Conservation (phyloP, 345 rosid genomes). For the Combretum micranthum region DNA sequence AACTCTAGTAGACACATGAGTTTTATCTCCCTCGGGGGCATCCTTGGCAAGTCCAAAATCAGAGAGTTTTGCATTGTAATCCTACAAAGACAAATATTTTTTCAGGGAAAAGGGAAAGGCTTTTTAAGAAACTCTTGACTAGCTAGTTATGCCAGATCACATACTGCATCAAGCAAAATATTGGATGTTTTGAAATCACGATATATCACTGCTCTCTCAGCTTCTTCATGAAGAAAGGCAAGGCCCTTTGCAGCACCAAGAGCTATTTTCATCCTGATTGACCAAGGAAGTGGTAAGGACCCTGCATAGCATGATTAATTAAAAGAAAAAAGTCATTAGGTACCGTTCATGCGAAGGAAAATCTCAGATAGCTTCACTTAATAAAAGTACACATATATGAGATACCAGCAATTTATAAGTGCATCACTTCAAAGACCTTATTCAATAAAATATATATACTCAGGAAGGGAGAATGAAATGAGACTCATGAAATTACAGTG, state of each 20-base stretch:
- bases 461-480: too few relatives aligned
- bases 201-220: conserved; percentile 35
- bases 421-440: too few relatives aligned
- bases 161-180: conserved; percentile 33
- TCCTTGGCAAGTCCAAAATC: conserved; percentile 44
- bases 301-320: not conserved
- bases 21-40: conserved; percentile 36
- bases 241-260: conserved; percentile 39
- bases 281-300: conserved; percentile 31
- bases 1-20: conserved; percentile 38
- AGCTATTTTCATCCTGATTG: conserved; percentile 38
- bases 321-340: not conserved
- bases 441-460: too few relatives aligned
- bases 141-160: not conserved
- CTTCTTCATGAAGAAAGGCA: conserved; percentile 33
- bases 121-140: not conserved
- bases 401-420: too few relatives aligned
- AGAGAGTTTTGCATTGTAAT: conserved; percentile 37
- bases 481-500: too few relatives aligned
- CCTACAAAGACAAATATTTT: conserved; percentile 14
- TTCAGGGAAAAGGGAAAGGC: not conserved
- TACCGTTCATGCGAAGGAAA: too few relatives aligned
- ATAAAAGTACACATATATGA: too few relatives aligned
- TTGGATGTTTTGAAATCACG: conserved; percentile 40
- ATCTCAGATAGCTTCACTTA: too few relatives aligned